These are phyloP conservation scores for Antitrichia curtipendula DNA, from an alignment of 225 moss, liverwort and hornwort species.

Conservation along the genomic window DNA sequence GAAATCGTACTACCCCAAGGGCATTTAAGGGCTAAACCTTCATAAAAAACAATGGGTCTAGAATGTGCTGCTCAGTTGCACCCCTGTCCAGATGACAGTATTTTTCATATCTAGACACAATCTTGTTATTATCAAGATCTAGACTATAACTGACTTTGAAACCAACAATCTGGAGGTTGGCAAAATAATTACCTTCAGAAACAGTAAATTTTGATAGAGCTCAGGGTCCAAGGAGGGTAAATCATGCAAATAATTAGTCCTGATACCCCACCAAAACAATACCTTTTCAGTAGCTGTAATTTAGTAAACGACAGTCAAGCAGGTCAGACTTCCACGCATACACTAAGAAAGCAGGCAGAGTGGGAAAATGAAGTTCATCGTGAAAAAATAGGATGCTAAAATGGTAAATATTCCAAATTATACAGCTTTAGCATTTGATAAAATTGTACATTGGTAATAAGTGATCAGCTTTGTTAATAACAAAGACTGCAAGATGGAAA, in stretches of 20 bases:
- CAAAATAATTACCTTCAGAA: slow-evolving; percentile 57
- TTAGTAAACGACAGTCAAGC: neutral
- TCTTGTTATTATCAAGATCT: neutral
- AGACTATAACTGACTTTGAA: neutral
- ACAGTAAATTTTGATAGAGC: slow-evolving; percentile 81
- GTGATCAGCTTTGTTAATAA: neutral
- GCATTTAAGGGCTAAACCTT: neutral
- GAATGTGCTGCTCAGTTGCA: neutral
- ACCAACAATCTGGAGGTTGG: neutral
- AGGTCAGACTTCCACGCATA: neutral
- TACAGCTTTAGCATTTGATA: neutral
- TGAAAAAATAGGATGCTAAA: neutral
- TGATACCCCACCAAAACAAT: slow-evolving; percentile 16
- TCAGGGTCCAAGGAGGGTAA: slow-evolving; percentile 90
- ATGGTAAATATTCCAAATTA: neutral
- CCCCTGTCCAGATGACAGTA: neutral
- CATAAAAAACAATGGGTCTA: neutral
- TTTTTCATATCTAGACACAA: neutral
- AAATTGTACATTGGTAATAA: neutral
- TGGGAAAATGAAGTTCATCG: neutral
- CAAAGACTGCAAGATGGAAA: neutral
- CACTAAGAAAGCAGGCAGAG: neutral
- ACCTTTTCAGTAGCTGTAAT: neutral
- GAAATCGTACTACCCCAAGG: neutral
- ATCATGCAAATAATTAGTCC: slow-evolving; percentile 88